Evolutionary conservation across 2,329 filamentous ascomycete species (phyloP).

Genomic region (Aspergillus sp.): DNA sequence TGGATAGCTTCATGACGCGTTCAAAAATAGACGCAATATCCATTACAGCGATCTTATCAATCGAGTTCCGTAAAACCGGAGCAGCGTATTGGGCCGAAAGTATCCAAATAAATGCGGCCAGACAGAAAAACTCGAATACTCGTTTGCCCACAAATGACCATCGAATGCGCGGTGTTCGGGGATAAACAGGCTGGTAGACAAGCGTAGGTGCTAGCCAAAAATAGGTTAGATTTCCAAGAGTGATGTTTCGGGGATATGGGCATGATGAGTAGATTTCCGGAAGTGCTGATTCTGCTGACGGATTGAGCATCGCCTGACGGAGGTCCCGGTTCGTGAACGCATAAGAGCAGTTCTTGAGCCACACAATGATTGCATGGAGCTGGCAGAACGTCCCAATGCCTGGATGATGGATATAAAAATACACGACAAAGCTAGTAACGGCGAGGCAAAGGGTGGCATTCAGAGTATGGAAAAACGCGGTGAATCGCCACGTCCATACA

Average conservation of each 20-base stretch:
- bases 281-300: conserved; percentile 61
- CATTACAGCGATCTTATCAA: conserved; percentile 78
- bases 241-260: conserved; percentile 89
- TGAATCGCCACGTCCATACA: conserved; percentile 70
- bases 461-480: conserved; percentile 73
- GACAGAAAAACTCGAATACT: conserved; percentile 67
- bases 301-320: conserved; percentile 82
- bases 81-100: conserved; percentile 90
- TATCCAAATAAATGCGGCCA: conserved; percentile 92
- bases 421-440: conserved; percentile 80
- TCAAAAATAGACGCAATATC: conserved; percentile 80
- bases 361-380: conserved; percentile 88
- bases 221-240: conserved; percentile 79
- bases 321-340: conserved; percentile 95
- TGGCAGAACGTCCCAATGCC: conserved; percentile 88
- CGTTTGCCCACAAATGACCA: conserved; percentile 87
- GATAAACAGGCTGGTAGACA: conserved; percentile 95
- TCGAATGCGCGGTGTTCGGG: conserved; percentile 72
- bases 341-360: conserved; percentile 93
- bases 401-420: conserved; percentile 87
- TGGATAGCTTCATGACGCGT: conserved; percentile 88
- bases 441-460: conserved; percentile 79
- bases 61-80: conserved; percentile 81
- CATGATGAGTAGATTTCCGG: conserved; percentile 78
- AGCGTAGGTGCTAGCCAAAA: conserved; percentile 98